phyloP scores from a whole-genome alignment of 2,329 filamentous ascomycete genomes.

The Lachnellula arida region DNA sequence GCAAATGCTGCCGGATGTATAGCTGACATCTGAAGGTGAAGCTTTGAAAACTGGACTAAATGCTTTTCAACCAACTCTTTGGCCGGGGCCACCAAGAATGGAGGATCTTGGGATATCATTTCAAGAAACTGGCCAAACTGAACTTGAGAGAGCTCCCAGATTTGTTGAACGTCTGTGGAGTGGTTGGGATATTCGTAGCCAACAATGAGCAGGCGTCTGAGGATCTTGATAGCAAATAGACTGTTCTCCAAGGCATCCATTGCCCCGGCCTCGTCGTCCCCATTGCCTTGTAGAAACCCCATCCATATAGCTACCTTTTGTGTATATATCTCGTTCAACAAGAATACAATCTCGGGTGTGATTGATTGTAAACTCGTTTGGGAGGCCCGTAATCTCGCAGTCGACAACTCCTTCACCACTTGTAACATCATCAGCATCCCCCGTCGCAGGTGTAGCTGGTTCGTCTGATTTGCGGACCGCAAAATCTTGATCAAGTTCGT shows the following conservation, averaged over 20 bases:
- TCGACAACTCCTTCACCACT: conserved; percentile 85
- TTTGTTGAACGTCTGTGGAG: conserved; percentile 68
- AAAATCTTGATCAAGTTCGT: conserved; percentile 59
- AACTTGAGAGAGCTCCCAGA: conserved; percentile 74
- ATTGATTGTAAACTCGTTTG: conserved; percentile 72
- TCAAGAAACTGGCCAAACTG: conserved; percentile 74
- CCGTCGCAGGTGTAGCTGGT: conserved; percentile 64
- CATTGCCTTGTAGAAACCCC: conserved; percentile 51
- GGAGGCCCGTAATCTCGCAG: conserved; percentile 69
- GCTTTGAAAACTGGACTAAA: conserved; percentile 82
- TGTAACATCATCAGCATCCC: conserved; percentile 74
- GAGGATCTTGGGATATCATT: conserved; percentile 54
- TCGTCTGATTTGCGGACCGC: conserved; percentile 51
- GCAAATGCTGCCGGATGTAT: conserved; percentile 78
- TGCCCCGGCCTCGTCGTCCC: conserved; percentile 53
- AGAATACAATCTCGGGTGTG: conserved; percentile 77
- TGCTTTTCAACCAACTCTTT: conserved; percentile 74
- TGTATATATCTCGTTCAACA: conserved; percentile 74
- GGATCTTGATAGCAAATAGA: conserved; percentile 69
- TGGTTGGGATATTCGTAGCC: conserved; percentile 82
- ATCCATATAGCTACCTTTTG: conserved; percentile 68
- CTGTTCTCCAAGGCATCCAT: conserved; percentile 70
- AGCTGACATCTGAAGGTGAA: conserved; percentile 82
- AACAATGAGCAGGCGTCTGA: conserved; percentile 72
- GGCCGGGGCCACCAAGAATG: conserved; percentile 46